Base-by-base conservation (phyloP, 1,139 yeast genomes). In the Protomyces arabidopsidicola region DNA sequence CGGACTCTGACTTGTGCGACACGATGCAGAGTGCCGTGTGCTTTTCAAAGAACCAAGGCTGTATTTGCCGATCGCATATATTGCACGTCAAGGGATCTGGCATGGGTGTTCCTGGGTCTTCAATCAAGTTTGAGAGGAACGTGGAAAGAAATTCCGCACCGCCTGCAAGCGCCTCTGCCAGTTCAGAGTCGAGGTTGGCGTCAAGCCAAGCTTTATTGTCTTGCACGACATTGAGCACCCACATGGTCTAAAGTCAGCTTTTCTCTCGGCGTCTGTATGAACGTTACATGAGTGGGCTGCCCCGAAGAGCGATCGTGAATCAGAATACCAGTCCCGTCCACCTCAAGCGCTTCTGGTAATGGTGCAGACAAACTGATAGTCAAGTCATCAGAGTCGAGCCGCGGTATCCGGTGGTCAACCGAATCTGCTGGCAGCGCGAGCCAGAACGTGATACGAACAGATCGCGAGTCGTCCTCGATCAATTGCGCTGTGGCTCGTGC, bases 251-350 rank as follows among this genome's bases (percentile, higher is more conserved):
- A 45, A 6, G n/a, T 20, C 22, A 35, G 18, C 8, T 27, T 8
- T 3, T 1, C 31, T 5, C 31, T 8, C 8, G 8, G 31, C 31
- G 31, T 27, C 31, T 27, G 31, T 5, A 8, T 8, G 31, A 24
- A 27, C 6, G 31, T 27, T 73, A 90, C 62, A 27, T 58, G 95
- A 0, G 87, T 80, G 0, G 95, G 90, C n/a, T 80, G 74, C 14
- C 79, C 79, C 0, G 84, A 78, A 58, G 77, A 76, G 2, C 81
- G 75, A 70, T 87, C 88, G 69, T 85, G 88, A n/a, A 93, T 87
- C 45, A 93, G 75, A n/a, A 93, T 87, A 5, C 99, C 99, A 71
- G 91, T 97, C 0, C 97, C 98, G 73, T 91, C 98, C 51, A 93
- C 76, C 70, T 89, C 95, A 72, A 75, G 31, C 20, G 62, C 62